A percentile compares a stretch with the other conserved stretches of the same genome.
Evolutionary conservation across 306 rosid species (phyloP).

Genomic region (Casuarina glauca): DNA sequence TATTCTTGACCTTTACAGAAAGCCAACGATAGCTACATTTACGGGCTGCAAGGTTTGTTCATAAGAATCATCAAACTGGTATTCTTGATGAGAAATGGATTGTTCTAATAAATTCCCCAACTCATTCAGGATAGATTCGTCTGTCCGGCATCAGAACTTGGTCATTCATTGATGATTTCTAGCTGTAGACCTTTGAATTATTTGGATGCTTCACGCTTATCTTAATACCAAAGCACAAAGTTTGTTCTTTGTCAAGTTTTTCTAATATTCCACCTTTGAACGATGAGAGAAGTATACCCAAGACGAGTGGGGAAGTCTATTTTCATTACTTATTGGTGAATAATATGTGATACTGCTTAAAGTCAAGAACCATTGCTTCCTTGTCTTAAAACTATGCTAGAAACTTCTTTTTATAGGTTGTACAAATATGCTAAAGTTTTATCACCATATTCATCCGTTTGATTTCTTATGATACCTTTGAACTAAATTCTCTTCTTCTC

Average conservation of each 20-base stretch:
- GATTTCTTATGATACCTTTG: background rate
- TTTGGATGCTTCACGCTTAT: conserved; percentile 14
- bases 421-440: too few species aligned
- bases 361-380: too few species aligned
- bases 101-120: conserved; percentile 51
- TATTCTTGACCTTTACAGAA: conserved; percentile 69
- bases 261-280: conserved; percentile 11
- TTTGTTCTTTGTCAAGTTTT: background rate
- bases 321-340: background rate
- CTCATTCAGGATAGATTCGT: conserved; percentile 48
- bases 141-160: conserved; percentile 39
- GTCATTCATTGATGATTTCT: conserved; percentile 25
- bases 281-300: conserved; percentile 10
- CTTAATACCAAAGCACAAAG: conserved; percentile 24
- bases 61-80: conserved; percentile 49
- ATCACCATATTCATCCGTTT: background rate
- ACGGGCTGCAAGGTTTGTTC: conserved; percentile 57
- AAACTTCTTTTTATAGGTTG: background rate
- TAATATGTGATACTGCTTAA: background rate
- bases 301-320: conserved; percentile 1
- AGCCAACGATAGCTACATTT: conserved; percentile 59
- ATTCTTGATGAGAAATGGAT: conserved; percentile 32
- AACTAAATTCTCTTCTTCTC: background rate
- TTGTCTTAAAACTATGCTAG: too few species aligned
- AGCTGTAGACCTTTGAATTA: conserved; percentile 27